A percentile compares a stretch with the other conserved stretches of the same genome.
phyloP scores from a whole-genome alignment of 1,139 yeast species.

The Geotrichum phurueaensis region DNA sequence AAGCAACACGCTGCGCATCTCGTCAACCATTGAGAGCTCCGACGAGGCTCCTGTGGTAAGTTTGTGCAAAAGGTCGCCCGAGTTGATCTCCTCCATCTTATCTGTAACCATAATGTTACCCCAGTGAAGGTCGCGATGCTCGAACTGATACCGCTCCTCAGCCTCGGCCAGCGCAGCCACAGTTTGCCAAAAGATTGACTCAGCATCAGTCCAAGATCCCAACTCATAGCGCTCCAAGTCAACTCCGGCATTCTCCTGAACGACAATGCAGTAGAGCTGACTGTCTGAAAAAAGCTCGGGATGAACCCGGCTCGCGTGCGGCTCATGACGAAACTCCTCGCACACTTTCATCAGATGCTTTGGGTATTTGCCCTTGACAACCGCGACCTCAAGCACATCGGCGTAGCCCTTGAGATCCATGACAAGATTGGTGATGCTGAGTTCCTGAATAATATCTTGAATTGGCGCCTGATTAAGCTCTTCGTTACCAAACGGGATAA shows the following conservation, averaged over 20 bases:
- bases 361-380: slow-evolving; percentile 47
- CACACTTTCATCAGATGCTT: slow-evolving; percentile 38
- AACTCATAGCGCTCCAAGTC: slow-evolving; percentile 44
- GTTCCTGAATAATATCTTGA: slow-evolving; percentile 44
- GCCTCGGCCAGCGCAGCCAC: slow-evolving; percentile 45
- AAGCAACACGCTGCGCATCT: slow-evolving; percentile 14
- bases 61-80: slow-evolving; percentile 18
- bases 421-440: slow-evolving; percentile 40
- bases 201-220: slow-evolving; percentile 48
- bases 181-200: slow-evolving; percentile 48
- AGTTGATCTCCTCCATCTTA: slow-evolving; percentile 16
- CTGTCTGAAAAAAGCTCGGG: slow-evolving; percentile 37
- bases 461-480: slow-evolving; percentile 41
- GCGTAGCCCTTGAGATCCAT: slow-evolving; percentile 41
- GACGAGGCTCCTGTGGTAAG: slow-evolving; percentile 10
- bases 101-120: slow-evolving; percentile 46
- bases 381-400: slow-evolving; percentile 38
- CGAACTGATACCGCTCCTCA: slow-evolving; percentile 49
- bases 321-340: slow-evolving; percentile 37
- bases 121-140: slow-evolving; percentile 63
- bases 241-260: slow-evolving; percentile 45
- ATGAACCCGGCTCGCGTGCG: slow-evolving; percentile 21
- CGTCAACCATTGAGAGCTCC: background rate
- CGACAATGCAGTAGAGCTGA: slow-evolving; percentile 44
- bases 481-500: slow-evolving; percentile 47